Evolutionary conservation across 192 early-diverging fungal genomes (phyloP).

Genomic region (Linnemannia zychae): DNA sequence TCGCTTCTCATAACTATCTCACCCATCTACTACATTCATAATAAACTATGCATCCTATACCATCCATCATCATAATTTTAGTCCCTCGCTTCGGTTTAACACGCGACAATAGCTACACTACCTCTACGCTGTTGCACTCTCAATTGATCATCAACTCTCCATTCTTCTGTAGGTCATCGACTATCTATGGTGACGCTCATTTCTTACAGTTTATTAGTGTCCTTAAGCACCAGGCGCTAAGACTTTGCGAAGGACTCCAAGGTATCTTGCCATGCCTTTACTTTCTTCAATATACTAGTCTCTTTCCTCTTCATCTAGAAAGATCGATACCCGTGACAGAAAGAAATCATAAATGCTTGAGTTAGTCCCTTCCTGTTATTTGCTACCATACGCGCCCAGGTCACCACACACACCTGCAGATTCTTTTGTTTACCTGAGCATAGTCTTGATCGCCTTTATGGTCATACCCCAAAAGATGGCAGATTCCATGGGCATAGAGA

Average conservation of each 20-base stretch:
- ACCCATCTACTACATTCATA: neutral
- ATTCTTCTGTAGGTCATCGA: too few species aligned
- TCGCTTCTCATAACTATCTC: constrained; percentile 26
- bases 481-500: constrained; percentile 74
- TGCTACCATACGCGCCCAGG: neutral
- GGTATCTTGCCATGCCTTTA: constrained; percentile 25
- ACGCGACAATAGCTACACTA: too few species aligned
- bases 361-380: neutral
- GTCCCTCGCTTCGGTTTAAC: neutral
- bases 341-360: neutral
- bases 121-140: neutral
- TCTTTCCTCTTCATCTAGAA: constrained; percentile 52
- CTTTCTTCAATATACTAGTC: constrained; percentile 23
- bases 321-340: neutral
- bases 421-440: constrained; percentile 24
- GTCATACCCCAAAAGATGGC: constrained; percentile 78
- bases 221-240: neutral
- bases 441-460: constrained; percentile 68
- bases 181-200: too few species aligned
- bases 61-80: neutral
- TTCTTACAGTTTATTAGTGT: neutral
- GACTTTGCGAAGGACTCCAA: neutral
- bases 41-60: neutral
- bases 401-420: neutral
- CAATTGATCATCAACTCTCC: neutral